A percentile compares a stretch with the other conserved stretches of the same genome.
Evolutionary conservation across 257 asterid genomes (phyloP).

Genomic region (Schizonepeta tenuifolia): DNA sequence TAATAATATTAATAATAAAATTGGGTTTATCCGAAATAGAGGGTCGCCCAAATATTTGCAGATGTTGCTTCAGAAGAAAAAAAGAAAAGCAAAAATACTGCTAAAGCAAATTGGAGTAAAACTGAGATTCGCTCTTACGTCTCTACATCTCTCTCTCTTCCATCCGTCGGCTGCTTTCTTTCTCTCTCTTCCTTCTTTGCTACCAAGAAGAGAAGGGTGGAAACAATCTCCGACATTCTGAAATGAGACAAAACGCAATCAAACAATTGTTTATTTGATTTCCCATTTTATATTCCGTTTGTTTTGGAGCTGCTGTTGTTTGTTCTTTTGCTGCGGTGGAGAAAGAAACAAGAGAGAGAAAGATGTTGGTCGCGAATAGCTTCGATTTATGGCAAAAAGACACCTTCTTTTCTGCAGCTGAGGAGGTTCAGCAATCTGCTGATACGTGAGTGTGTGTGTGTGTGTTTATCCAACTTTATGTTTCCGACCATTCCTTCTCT

Average conservation of each 20-base stretch:
- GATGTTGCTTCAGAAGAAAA: not conserved
- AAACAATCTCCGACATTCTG: constrained; percentile 28
- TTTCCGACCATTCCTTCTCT: not conserved
- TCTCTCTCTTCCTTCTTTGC: constrained; percentile 58
- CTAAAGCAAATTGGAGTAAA: constrained; percentile 5
- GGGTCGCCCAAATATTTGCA: not conserved
- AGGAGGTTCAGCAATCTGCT: constrained; percentile 91
- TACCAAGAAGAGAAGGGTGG: constrained; percentile 56
- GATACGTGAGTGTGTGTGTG: constrained; percentile 59
- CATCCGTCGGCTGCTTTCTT: constrained; percentile 35
- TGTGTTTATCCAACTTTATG: constrained; percentile 2
- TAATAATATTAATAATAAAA: not conserved
- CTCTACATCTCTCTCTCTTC: constrained; percentile 39
- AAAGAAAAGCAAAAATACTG: constrained; percentile 26
- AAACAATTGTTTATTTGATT: not conserved
- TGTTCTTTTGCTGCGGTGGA: constrained; percentile 37
- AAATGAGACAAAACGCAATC: not conserved
- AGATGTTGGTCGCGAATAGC: constrained; percentile 81
- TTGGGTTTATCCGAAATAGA: not conserved
- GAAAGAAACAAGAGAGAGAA: constrained; percentile 27
- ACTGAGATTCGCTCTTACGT: constrained; percentile 48
- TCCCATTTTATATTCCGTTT: not conserved
- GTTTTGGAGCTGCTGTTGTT: constrained; percentile 27
- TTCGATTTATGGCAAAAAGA: constrained; percentile 94
- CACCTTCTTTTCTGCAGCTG: constrained; percentile 88